A percentile compares a stretch with the other conserved stretches of the same genome.
phyloP scores from a whole-genome alignment of 2,329 filamentous ascomycete genomes.

The Aspergillus sp. region DNA sequence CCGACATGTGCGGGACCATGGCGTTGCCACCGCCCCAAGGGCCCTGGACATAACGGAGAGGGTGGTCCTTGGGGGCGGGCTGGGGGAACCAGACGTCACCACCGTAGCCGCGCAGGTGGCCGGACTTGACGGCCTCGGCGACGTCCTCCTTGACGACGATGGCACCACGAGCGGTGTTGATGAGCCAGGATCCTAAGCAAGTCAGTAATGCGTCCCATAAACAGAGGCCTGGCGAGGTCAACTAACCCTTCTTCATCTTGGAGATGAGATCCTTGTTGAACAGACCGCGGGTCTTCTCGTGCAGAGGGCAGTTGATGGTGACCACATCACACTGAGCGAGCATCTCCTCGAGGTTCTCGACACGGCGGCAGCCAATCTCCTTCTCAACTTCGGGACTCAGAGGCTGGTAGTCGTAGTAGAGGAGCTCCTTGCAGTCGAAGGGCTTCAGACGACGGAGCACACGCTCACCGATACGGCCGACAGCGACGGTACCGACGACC shows the following conservation, averaged over 20 bases:
- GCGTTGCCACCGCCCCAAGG: constrained; percentile 96
- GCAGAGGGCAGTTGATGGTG: constrained; percentile 98
- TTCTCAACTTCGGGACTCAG: constrained; percentile 79
- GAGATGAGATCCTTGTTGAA: constrained; percentile 98
- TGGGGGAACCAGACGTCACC: constrained; percentile 83
- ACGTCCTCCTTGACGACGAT: constrained; percentile 99
- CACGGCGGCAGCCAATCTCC: constrained; percentile 91
- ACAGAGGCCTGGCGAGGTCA: background rate
- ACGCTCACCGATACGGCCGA: constrained; percentile 97
- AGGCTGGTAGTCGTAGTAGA: constrained; percentile 99
- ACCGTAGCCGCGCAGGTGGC: constrained; percentile 61
- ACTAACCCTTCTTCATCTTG: constrained; percentile 95
- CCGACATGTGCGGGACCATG: constrained; percentile 99
- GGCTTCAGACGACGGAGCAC: constrained; percentile 92
- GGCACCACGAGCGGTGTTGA: constrained; percentile 98
- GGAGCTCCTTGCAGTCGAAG: constrained; percentile 98
- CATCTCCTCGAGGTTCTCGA: constrained; percentile 89
- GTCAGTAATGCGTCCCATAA: no score
- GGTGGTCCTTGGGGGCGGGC: constrained; percentile 90
- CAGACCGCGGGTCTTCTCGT: constrained; percentile 93
- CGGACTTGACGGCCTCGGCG: constrained; percentile 83
- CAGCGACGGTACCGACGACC: constrained; percentile 94
- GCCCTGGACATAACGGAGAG: constrained; percentile 88
- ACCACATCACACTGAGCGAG: constrained; percentile 91
- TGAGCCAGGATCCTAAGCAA: constrained; percentile 77